Conservation (phyloP, 75 land plant species). For the Cryptomeria japonica region DNA sequence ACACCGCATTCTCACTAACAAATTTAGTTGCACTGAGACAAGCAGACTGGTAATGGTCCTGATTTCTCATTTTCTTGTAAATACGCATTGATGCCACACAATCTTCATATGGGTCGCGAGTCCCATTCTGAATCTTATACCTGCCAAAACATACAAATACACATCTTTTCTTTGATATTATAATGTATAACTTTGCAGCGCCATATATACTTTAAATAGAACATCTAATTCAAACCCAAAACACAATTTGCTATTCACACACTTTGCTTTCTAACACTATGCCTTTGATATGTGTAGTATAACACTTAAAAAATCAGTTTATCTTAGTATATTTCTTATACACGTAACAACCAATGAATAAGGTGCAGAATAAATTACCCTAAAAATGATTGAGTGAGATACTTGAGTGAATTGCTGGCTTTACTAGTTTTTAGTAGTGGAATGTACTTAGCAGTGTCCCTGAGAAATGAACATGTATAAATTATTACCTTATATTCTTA, state of each 20-base stretch:
- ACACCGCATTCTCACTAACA: constrained; percentile 21
- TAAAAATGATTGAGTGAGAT: constrained; percentile 74
- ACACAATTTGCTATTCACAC: no score
- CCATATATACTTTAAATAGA: not conserved
- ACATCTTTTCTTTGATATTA: not conserved
- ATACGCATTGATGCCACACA: constrained; percentile 90
- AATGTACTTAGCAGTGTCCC: constrained; percentile 88
- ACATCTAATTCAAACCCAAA: not conserved
- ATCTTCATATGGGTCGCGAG: constrained; percentile 85
- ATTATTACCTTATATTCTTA: not conserved
- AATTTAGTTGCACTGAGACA: constrained; percentile 25
- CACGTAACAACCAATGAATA: not conserved
- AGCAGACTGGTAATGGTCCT: constrained; percentile 22
- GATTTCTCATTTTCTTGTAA: constrained; percentile 71
- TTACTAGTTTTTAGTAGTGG: constrained; percentile 86
- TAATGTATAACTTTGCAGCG: constrained; percentile 29
- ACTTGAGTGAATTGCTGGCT: constrained; percentile 85
- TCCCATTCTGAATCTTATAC: constrained; percentile 25
- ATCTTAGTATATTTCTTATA: not conserved
- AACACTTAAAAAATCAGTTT: no score
- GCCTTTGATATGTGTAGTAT: no score
- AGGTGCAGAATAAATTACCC: constrained; percentile 45
- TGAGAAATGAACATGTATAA: constrained; percentile 18
- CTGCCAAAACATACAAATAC: not conserved
- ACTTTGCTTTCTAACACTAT: no score